These are phyloP conservation scores for Apophysomyces trapeziformis DNA, from an alignment of 371 early-diverging fungal genomes.

Conservation along the genomic window DNA sequence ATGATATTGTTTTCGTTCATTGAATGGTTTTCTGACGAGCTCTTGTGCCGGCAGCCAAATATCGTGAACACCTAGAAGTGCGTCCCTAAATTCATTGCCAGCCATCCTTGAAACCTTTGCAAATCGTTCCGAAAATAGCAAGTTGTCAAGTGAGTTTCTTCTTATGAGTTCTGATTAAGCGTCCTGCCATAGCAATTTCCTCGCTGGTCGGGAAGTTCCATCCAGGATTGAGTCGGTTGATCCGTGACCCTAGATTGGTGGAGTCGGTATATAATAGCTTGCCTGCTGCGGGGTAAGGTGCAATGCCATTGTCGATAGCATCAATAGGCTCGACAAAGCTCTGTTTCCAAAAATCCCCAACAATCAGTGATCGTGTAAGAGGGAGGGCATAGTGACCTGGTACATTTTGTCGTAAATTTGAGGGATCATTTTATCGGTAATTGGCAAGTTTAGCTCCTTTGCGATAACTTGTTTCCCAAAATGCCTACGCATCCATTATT, in stretches of 20 bases:
- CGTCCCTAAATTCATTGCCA: slow-evolving; percentile 10
- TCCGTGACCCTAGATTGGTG: slow-evolving; percentile 7
- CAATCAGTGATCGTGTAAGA: too few species aligned
- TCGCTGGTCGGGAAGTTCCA: slow-evolving; percentile 10
- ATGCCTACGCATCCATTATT: slow-evolving; percentile 52
- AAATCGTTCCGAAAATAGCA: slow-evolving; percentile 12
- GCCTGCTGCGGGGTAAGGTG: not conserved
- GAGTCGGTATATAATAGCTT: not conserved
- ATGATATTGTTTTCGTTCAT: slow-evolving; percentile 9
- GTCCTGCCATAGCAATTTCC: not conserved
- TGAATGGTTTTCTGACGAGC: slow-evolving; percentile 4
- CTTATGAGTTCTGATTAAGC: not conserved
- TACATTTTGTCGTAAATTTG: slow-evolving; percentile 73
- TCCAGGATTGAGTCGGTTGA: slow-evolving; percentile 11
- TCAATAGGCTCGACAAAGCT: slow-evolving; percentile 12
- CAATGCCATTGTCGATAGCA: slow-evolving; percentile 15
- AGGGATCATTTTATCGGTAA: slow-evolving; percentile 45
- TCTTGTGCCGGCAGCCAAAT: slow-evolving; percentile 12
- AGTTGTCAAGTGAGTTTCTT: not conserved
- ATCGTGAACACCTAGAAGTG: not conserved
- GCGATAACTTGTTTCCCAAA: slow-evolving; percentile 78
- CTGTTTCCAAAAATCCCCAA: not conserved
- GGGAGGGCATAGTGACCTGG: slow-evolving; percentile 31
- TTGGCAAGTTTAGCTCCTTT: slow-evolving; percentile 45
- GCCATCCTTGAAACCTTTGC: slow-evolving; percentile 12